Evolutionary conservation across 768 basidiomycete species (phyloP), one percentile per base, ranked within the genome.

Genomic region (Hericium erinaceus): DNA sequence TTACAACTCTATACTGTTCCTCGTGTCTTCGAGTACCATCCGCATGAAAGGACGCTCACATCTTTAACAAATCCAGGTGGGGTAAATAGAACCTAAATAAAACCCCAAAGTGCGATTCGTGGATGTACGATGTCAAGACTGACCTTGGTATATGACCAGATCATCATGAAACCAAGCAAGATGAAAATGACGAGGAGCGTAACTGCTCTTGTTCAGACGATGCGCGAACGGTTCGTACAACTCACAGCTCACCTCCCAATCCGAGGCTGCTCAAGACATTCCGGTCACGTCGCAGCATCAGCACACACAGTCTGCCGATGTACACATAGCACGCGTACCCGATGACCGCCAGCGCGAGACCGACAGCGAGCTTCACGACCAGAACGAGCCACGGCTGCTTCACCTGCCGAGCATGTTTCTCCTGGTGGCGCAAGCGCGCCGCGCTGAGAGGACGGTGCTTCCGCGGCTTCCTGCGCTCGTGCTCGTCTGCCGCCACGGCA

Each of bases 81-180:
- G 5, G 84, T 89, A 6, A 80, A 59, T 8, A 87, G 70, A 41
- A 84, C 78, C 88, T 90, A 62, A 2, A 24, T 12, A 39, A 22
- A 18, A 33, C 33, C 33, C 7, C 2, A 33, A 33, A 10, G 6
- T 6, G 1, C 9, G 33, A 4, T 6, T 10, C 33, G 33, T 10
- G 33, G 9, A 33, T 33, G 33, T 33, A 33, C 9, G 33, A 33
- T 6, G 33, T 33, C 38, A 26, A 16, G 22, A 68, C 79, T 54
- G 56, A 90, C 92, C 78, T 80, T 82, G 22, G 78, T 56, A 71
- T 95, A 95, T 13, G 84, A 79, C 92, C 92, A 93, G 0, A 85
- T 48, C 76, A 83, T 77, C 80, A 92, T 80, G 18, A 84, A 60
- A 50, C 80, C 80, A 20, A 95, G 65, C 4, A 88, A 57, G 40